Evolutionary conservation across 768 basidiomycete species (phyloP).

Genomic region (Phylloporus sp.): DNA sequence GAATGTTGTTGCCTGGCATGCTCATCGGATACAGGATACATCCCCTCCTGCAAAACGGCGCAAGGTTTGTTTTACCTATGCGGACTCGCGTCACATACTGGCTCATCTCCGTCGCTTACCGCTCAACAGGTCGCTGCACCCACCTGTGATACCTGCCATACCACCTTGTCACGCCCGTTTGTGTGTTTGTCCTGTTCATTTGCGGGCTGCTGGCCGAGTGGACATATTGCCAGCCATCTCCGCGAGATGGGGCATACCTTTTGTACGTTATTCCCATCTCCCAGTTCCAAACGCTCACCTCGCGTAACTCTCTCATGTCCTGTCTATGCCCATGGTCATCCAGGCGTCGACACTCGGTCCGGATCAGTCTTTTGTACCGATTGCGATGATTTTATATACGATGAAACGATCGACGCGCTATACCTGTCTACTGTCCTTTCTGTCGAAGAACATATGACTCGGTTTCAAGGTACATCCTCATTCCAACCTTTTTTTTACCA

Average conservation of each 20-base stretch:
- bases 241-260: slow-evolving; percentile 55
- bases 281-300: not conserved
- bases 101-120: not conserved
- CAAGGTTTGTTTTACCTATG: slow-evolving; percentile 44
- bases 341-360: slow-evolving; percentile 71
- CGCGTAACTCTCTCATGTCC: not conserved
- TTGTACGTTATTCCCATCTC: slow-evolving; percentile 43
- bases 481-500: not conserved
- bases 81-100: not conserved
- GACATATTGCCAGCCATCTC: slow-evolving; percentile 59
- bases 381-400: slow-evolving; percentile 75
- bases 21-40: slow-evolving; percentile 42
- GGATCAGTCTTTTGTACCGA: slow-evolving; percentile 72
- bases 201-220: slow-evolving; percentile 64
- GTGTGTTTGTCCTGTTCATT: slow-evolving; percentile 71
- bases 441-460: slow-evolving; percentile 58
- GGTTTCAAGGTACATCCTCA: slow-evolving; percentile 41
- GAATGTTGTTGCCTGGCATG: slow-evolving; percentile 53
- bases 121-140: slow-evolving; percentile 50
- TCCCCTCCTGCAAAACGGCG: slow-evolving; percentile 55
- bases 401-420: slow-evolving; percentile 46
- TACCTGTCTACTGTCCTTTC: slow-evolving; percentile 43
- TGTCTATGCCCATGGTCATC: not conserved
- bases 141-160: slow-evolving; percentile 56
- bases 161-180: slow-evolving; percentile 59